Conservation (phyloP, 2,329 filamentous ascomycete species). For the Apiospora marii region DNA sequence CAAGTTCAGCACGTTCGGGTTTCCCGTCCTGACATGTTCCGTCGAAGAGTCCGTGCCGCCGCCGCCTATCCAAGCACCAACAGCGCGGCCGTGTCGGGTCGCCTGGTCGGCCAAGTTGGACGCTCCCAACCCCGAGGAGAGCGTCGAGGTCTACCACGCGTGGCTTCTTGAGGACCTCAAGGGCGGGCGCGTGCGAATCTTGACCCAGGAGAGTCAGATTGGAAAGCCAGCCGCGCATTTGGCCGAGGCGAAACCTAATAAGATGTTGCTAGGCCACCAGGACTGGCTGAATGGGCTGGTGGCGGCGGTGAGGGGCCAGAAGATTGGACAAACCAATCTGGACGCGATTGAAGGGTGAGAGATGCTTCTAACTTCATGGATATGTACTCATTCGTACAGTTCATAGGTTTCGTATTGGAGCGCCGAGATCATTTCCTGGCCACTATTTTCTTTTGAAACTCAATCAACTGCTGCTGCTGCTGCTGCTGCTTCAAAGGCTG, state of each 20-base stretch:
- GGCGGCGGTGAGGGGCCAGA: neutral
- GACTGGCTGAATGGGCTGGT: constrained; percentile 40
- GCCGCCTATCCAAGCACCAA: neutral
- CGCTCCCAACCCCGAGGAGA: constrained; percentile 14
- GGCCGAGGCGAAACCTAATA: constrained; percentile 35
- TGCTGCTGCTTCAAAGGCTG: neutral
- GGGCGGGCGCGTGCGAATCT: constrained; percentile 37
- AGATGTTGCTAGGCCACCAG: constrained; percentile 41
- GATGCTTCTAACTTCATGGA: neutral
- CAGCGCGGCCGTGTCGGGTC: constrained; percentile 31
- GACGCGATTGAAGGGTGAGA: neutral
- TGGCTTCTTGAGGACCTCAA: constrained; percentile 41
- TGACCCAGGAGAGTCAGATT: constrained; percentile 43
- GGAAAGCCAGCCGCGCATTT: constrained; percentile 35
- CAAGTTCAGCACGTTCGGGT: constrained; percentile 41
- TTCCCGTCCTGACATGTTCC: constrained; percentile 35
- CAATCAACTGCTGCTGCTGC: neutral
- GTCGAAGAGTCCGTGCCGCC: constrained; percentile 38
- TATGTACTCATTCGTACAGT: neutral
- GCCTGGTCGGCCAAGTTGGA: constrained; percentile 37
- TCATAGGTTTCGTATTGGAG: neutral
- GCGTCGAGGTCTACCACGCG: constrained; percentile 40
- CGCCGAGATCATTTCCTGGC: no score
- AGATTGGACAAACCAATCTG: neutral
- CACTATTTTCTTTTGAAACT: neutral